Base-by-base conservation (phyloP, 768 basidiomycete species). In the Leccinellum luteum region DNA sequence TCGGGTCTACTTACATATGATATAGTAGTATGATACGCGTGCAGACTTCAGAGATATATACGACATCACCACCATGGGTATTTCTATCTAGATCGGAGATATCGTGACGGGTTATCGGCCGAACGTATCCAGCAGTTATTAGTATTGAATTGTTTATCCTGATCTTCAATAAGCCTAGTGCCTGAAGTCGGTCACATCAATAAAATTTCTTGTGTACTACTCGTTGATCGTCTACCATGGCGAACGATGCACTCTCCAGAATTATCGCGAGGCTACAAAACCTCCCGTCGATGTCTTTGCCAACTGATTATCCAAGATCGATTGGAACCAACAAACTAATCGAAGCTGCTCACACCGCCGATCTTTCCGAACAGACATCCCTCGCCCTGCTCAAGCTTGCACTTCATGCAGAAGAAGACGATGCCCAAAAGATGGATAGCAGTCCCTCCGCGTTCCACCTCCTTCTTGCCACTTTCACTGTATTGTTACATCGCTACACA, bases 231-330 rank as follows among this genome's bases (percentile, higher is more conserved):
- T n/a, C 17, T 38, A 38, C 17, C 17, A 47, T 47, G 45, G 54
- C 64, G 31, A 52, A 48, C 19, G 57, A 68, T 57, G 54, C 60
- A 4, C 78, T 90, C 14, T 72, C 75, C 23, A 78, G 87, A 63
- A 85, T 88, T 23, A 64, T 87, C 15, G 72, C 79, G 23, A 79
- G 89, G 62, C 78, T 98, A 21, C 86, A 88, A 69, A 88, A 87
- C 67, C 74, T 95, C 2, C 95, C 97, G 2, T 87, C 90, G 4
- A 87, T 98, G 62, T 92, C 92, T 7, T 77, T 99, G 31, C 96
- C 97, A 0, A 96, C 96, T 0, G 97, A 98, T 73, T 99, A 97
- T 71, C 95, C 96, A 3, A 79, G 95, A 55, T 87, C 91, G 28
- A 78, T 86, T 6, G 85, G 82, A 17, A 75, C 83, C 17, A 82